Evolutionary conservation across 108 stramenopile species (phyloP), one percentile per base, ranked within the genome.

Genomic region (Cyclotella choctawhatcheeana): DNA sequence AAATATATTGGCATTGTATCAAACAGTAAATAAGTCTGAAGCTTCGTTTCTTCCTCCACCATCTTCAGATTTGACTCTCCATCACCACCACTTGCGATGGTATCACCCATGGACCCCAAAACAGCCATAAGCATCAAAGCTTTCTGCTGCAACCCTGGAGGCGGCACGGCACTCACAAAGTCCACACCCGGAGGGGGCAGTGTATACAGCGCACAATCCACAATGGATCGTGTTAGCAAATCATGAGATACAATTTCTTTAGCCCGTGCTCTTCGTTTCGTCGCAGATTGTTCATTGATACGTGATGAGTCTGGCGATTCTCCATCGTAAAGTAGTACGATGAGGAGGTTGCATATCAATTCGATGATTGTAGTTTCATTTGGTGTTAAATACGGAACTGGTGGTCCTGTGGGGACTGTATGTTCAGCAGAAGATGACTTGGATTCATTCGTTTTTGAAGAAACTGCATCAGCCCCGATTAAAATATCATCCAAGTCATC

Each of bases 401-500:
- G 78, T 18, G 66, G 71, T 25, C 78, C 64, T 43, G 53, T 48
- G 5, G 64, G 56, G 55, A 47, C 40, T 24, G 54, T 30, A n/a
- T 48, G 56, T 40, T 64, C 37, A 10, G 44, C 40, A 26, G 47
- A 50, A 16, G 30, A 27, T 26, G 65, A 55, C 68, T 51, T 48
- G 40, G n/a, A 62, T 54, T 53, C 61, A 35, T 68, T 59, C 51
- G 43, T 54, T 37, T 72, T 67, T 18, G 66, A 35, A 21, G 54
- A 26, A 10, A 22, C 14, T 17, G 37, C 44, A 5, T 63, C 56
- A 3, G 70, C 70, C 24, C 71, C 78, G 17, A 64, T 58, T 40
- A 93, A 64, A 61, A 93, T 79, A 45, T 84, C 72, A 82, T 93
- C 92, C 66, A 93, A 76, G 51, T 93, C 92, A 47, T 86, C 84